phyloP scores from a whole-genome alignment of 129 eudicot genomes.

The Mikania micrantha region DNA sequence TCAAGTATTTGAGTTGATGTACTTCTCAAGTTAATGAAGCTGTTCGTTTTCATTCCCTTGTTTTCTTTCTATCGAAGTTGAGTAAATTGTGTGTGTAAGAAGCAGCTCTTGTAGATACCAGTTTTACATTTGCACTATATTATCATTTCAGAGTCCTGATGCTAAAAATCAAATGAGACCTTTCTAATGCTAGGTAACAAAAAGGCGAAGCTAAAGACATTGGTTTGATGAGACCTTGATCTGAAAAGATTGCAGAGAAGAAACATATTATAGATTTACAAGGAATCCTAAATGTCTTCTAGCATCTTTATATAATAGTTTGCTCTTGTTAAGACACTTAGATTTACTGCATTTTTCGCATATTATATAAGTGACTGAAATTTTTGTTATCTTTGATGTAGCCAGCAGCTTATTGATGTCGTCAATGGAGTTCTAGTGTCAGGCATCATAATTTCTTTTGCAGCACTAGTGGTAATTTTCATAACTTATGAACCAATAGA shows the following conservation, averaged over 20 bases:
- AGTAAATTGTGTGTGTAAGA: too few species aligned
- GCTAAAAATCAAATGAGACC: neutral
- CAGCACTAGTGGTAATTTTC: constrained; percentile 72
- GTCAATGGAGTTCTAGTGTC: constrained; percentile 77
- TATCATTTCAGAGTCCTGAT: constrained; percentile 1
- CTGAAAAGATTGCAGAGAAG: neutral
- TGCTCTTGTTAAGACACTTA: constrained; percentile 3
- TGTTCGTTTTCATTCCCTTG: too few species aligned
- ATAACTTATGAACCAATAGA: neutral
- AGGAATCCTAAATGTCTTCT: neutral
- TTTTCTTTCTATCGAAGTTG: too few species aligned
- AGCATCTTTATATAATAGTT: neutral
- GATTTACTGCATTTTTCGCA: constrained; percentile 1
- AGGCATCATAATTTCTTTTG: constrained; percentile 66
- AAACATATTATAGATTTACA: neutral
- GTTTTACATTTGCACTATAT: too few species aligned
- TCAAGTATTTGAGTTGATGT: too few species aligned
- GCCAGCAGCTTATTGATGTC: constrained; percentile 85
- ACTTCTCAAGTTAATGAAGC: too few species aligned
- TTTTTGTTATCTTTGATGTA: constrained; percentile 33
- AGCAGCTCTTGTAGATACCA: too few species aligned
- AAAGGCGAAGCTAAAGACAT: neutral
- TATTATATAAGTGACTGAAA: constrained; percentile 11
- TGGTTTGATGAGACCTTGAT: neutral
- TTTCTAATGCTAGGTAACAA: neutral